Base-by-base conservation (phyloP, 257 asterid genomes). In the Solanum appendiculatum region DNA sequence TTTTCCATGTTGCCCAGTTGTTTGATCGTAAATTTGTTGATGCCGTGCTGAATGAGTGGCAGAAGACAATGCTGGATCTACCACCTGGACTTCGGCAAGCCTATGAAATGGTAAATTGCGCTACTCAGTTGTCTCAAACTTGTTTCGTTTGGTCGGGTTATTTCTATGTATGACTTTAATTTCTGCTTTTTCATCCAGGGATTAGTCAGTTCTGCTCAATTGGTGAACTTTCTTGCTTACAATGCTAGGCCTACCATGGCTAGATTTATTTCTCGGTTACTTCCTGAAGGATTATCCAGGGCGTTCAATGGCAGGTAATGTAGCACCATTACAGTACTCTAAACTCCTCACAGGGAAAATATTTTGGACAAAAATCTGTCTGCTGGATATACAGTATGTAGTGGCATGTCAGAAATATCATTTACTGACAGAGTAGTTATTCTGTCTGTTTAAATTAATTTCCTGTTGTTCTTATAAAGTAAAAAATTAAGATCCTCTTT, bases 61-160 rank as follows among this genome's bases (percentile, higher is more conserved):
- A 96, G 91, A 96, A 92, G 94, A 96, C 99, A 60, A 92, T 96
- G 91, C 93, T 95, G 95, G 99, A 97, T 93, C 95, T 97, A 88
- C 99, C 99, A 56, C 96, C 98, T 86, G 99, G 99, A 87, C 90
- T 97, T 25, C 94, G 99, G 77, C 99, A 97, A 92, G 99, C 99
- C 86, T 97, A 93, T 89, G 99, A 97, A 92, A 93, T 97, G 99
- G 99, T 97, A 93, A 89, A 27, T 82, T 37, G 77, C 85, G 34
- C 68, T 87, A 70, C 48, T n/a, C 54, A 23, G 37, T 64, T 34
- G 51, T 72, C 39, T 66, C 70, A 54, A 54, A 54, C 63, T 54
- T 54, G 15, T 80, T 83, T 54, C 11, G 25, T 54, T 70, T 56
- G 85, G 78, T 86, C 82, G 66, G 80, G 80, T 86, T 74, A 63